phyloP scores from a whole-genome alignment of 805 yeast genomes.

The Jamesozyma spencerorum region DNA sequence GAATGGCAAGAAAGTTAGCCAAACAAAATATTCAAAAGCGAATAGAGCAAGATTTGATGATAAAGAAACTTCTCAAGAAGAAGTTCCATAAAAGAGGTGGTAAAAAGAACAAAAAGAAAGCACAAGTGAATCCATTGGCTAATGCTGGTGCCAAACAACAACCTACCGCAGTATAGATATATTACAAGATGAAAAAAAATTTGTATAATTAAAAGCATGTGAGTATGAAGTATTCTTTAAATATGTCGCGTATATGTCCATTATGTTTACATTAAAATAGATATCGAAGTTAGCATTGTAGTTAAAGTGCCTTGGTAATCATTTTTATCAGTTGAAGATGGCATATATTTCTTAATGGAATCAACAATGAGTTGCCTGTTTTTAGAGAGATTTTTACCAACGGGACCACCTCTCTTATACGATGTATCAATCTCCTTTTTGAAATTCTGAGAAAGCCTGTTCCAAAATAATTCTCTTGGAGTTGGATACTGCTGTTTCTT shows the following conservation, averaged over 20 bases:
- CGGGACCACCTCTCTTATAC: conserved; percentile 29
- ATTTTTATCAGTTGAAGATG: conserved; percentile 7
- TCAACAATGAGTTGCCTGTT: conserved; percentile 15
- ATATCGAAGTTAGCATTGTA: conserved; percentile 18
- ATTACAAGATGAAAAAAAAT: neutral
- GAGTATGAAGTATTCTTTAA: no score
- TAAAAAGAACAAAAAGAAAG: conserved; percentile 26
- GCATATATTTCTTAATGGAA: conserved; percentile 16
- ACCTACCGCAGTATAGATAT: neutral
- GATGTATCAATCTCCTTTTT: conserved; percentile 28
- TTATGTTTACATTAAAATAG: conserved; percentile 9
- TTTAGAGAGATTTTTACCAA: conserved; percentile 23
- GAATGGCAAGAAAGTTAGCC: conserved; percentile 22
- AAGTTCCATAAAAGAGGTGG: conserved; percentile 32
- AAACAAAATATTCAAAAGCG: conserved; percentile 18
- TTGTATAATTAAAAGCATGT: no score
- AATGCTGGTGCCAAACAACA: conserved; percentile 10
- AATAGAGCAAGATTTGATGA: conserved; percentile 14
- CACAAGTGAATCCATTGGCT: conserved; percentile 13
- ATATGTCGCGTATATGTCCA: no score
- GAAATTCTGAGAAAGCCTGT: conserved; percentile 16
- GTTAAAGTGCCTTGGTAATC: conserved; percentile 11
- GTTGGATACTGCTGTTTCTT: conserved; percentile 9
- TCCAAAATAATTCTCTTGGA: conserved; percentile 24
- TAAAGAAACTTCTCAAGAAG: conserved; percentile 26